phyloP scores from a whole-genome alignment of 225 moss, liverwort and hornwort species.

The Marchantia paleacea region DNA sequence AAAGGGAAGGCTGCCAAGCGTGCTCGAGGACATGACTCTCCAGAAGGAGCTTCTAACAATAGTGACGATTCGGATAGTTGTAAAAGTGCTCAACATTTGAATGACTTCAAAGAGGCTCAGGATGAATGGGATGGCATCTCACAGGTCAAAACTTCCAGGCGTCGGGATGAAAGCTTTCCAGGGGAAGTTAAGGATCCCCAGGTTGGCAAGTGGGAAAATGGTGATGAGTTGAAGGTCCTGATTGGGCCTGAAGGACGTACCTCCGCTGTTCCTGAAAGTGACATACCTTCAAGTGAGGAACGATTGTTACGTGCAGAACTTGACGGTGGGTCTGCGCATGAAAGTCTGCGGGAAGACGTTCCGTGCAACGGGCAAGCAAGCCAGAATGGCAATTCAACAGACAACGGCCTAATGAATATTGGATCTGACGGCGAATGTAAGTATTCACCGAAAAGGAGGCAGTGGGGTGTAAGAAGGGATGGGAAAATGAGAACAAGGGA shows the following conservation, averaged over 20 bases:
- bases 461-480: slow-evolving; percentile 11
- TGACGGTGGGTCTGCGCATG: slow-evolving; percentile 9
- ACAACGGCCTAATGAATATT: background rate
- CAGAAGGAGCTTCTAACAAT: slow-evolving; percentile 16
- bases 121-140: slow-evolving; percentile 26
- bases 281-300: background rate
- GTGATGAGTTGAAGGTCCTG: slow-evolving; percentile 2
- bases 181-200: slow-evolving; percentile 11
- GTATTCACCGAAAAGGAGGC: slow-evolving; percentile 19
- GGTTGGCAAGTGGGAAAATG: slow-evolving; percentile 12
- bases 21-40: slow-evolving; percentile 50
- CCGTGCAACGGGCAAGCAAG: background rate
- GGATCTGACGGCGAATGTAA: slow-evolving; percentile 16
- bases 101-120: slow-evolving; percentile 23
- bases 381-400: slow-evolving; percentile 12
- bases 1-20: slow-evolving; percentile 81
- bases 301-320: background rate
- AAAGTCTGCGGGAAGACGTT: slow-evolving; percentile 2
- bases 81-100: slow-evolving; percentile 16
- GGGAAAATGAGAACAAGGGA: slow-evolving; percentile 16
- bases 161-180: background rate
- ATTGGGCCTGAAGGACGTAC: background rate
- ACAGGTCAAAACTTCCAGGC: slow-evolving; percentile 4
- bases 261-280: slow-evolving; percentile 10
- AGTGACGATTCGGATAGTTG: slow-evolving; percentile 30